Evolutionary conservation across 768 basidiomycete species (phyloP).

Genomic region (Pleurotus giganteus): DNA sequence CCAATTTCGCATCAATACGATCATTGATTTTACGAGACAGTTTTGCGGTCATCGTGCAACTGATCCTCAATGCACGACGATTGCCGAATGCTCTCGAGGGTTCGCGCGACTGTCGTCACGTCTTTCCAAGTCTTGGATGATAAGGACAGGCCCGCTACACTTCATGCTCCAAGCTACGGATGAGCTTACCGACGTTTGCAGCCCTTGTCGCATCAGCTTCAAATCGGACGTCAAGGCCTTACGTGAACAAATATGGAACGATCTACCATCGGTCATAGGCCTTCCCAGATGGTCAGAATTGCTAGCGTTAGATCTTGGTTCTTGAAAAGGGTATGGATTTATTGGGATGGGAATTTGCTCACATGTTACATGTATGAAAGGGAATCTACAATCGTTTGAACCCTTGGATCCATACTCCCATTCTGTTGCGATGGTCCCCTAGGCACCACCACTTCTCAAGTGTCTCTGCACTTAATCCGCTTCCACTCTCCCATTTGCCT

Average conservation of each 20-base stretch:
- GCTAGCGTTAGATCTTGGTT: constrained; percentile 25
- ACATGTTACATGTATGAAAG: background rate
- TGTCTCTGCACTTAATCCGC: constrained; percentile 41
- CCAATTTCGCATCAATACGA: constrained; percentile 48
- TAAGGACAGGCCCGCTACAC: constrained; percentile 51
- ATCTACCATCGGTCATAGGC: constrained; percentile 42
- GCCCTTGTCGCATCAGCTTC: constrained; percentile 41
- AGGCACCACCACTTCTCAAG: constrained; percentile 92
- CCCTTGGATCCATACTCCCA: constrained; percentile 77
- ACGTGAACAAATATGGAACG: constrained; percentile 44
- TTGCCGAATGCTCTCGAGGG: constrained; percentile 32
- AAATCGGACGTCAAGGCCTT: constrained; percentile 33
- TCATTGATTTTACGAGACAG: constrained; percentile 46
- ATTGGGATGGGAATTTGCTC: background rate
- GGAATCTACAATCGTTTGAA: background rate
- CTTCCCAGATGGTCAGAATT: constrained; percentile 48
- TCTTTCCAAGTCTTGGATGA: constrained; percentile 45
- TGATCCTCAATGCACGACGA: constrained; percentile 27
- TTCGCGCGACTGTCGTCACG: constrained; percentile 42
- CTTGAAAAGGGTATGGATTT: background rate
- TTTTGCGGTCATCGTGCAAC: constrained; percentile 33
- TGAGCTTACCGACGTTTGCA: constrained; percentile 41
- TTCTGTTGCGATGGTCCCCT: constrained; percentile 68
- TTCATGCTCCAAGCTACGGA: constrained; percentile 48
- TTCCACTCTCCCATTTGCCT: constrained; percentile 18